Evolutionary conservation across 2,329 filamentous ascomycete species (phyloP), one percentile per base, ranked within the genome.

Genomic region (Diaporthe ilicicola): DNA sequence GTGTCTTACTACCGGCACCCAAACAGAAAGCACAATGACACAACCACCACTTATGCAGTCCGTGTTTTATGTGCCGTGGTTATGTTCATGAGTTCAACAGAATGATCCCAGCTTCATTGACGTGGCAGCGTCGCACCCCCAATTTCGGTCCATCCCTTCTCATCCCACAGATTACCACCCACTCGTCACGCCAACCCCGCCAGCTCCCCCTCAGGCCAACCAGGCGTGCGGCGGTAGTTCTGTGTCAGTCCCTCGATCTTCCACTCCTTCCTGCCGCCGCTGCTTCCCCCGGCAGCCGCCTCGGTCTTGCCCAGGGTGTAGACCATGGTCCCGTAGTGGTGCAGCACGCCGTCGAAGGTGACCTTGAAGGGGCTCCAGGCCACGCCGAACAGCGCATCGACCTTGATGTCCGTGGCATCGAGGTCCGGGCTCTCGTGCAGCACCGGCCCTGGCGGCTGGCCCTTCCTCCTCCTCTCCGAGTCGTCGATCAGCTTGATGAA

Each of bases 241-340:
- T 72, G 71, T 55, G 71, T 70, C 50, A 72, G 15, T 2, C 42
- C 56, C 50, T 56, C 68, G 27, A 72, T 64, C 68, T 62, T 70
- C 71, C 71, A 72, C 27, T 27, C 39, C 68, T 22, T 59, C 48
- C 24, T 22, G 22, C 42, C 59, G 37, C 54, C 37, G 8, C 27
- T 19, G 0, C 65, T 29, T 5, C 12, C n/a, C 59, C 10, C 65
- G 24, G 29, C 22, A 2, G 34, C 62, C 4, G 27, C 24, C 29
- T 59, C 71, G n/a, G 50, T 54, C 62, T 56, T 70, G 4, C 55
- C 71, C 13, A 72, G 37, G 19, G 68, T 72, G 32, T 64, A 72
- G 61, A 68, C 71, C 56, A 72, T 70, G 6, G 55, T 70, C 22
- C 71, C 71, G 34, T 72, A 72, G 37, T 72, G 71, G 50, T 72